Percentiles rank a stretch among this genome's conserved stretches.
Conservation (phyloP, 768 basidiomycete genomes). For the Boletales sp. region DNA sequence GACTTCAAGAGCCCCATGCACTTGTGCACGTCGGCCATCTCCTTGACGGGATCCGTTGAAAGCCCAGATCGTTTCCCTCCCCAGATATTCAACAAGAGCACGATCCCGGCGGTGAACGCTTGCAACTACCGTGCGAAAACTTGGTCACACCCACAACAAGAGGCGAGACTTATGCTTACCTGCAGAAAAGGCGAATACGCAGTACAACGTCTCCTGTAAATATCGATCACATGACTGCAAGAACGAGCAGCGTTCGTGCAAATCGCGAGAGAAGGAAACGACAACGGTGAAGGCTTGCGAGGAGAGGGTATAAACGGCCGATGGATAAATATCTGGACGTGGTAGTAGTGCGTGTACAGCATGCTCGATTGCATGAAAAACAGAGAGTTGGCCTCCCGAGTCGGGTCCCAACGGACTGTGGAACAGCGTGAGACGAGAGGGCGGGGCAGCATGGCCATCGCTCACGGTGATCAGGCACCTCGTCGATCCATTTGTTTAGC, state of each 20-base stretch:
- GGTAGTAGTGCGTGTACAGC: constrained; percentile 53
- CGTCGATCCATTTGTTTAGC: constrained; percentile 75
- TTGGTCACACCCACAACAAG: neutral
- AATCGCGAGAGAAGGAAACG: constrained; percentile 69
- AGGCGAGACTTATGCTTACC: constrained; percentile 15
- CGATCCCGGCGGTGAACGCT: constrained; percentile 47
- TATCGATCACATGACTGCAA: constrained; percentile 66
- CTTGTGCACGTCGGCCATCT: constrained; percentile 50
- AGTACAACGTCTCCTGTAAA: constrained; percentile 39
- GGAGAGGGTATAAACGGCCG: constrained; percentile 74
- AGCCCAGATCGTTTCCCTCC: constrained; percentile 43
- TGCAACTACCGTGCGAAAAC: constrained; percentile 27
- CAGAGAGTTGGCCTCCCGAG: constrained; percentile 29
- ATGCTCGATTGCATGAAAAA: constrained; percentile 49
- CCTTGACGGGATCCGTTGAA: constrained; percentile 37
- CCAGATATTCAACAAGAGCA: constrained; percentile 57
- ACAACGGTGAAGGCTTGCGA: constrained; percentile 43
- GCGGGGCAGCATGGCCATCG: neutral
- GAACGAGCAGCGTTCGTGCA: constrained; percentile 85
- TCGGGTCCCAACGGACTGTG: constrained; percentile 44
- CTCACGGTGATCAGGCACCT: constrained; percentile 49
- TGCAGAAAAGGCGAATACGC: constrained; percentile 24
- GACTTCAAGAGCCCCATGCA: constrained; percentile 42
- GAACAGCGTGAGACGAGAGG: constrained; percentile 4
- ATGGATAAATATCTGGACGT: constrained; percentile 67